These are phyloP conservation scores for Fusarium musae DNA, from an alignment of 2,329 filamentous ascomycete species.

Conservation along the genomic window DNA sequence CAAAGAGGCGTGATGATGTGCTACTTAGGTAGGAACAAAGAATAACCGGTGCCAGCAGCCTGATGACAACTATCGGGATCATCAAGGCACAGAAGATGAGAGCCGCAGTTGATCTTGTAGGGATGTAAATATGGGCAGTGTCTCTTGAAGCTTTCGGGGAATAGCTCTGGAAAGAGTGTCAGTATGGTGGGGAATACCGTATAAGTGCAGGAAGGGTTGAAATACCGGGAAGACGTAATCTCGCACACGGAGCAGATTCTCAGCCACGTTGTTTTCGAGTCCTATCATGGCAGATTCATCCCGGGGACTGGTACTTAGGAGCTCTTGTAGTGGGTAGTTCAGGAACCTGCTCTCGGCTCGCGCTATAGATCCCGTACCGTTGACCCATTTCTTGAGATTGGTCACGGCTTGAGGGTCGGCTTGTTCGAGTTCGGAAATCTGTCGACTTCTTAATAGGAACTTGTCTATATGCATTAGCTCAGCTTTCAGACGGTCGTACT, in stretches of 20 bases:
- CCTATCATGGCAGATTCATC: background rate
- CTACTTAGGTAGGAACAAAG: background rate
- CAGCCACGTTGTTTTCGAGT: background rate
- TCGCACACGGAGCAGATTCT: background rate
- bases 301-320: background rate
- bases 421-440: background rate
- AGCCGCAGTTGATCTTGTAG: background rate
- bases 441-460: background rate
- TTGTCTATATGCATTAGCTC: too few species aligned
- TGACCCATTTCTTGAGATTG: too few species aligned
- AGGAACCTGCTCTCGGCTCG: background rate
- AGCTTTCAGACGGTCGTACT: too few species aligned
- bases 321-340: background rate
- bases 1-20: background rate
- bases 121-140: background rate
- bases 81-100: background rate
- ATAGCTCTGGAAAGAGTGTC: background rate
- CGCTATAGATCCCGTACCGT: background rate
- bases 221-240: background rate
- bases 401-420: background rate
- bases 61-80: background rate
- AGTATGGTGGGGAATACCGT: rapidly evolving
- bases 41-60: background rate
- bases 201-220: rapidly evolving
- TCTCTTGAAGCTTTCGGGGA: rapidly evolving